Percentiles rank a stretch among this genome's conserved stretches.
Evolutionary conservation across 805 yeast species (phyloP).

Genomic region (Pichia rugopelliculosa): DNA sequence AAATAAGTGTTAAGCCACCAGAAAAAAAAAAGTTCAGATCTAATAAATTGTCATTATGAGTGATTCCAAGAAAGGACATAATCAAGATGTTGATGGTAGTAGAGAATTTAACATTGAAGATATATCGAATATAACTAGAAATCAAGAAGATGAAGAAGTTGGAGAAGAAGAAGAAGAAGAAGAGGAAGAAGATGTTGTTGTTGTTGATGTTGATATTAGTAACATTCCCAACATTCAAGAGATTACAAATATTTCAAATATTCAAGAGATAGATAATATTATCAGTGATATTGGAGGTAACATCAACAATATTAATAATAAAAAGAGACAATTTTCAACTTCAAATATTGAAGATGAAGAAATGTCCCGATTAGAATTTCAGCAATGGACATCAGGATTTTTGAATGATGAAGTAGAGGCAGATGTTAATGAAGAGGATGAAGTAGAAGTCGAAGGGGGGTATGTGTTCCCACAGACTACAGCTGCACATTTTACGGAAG

Average conservation of each 20-base stretch:
- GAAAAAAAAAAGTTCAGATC: neutral
- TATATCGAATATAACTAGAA: neutral
- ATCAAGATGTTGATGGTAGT: neutral
- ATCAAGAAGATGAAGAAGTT: neutral
- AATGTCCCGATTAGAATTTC: constrained; percentile 40
- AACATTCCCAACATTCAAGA: neutral
- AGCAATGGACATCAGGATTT: constrained; percentile 47
- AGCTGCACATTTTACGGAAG: constrained; percentile 10
- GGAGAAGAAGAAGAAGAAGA: neutral
- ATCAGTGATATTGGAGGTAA: neutral
- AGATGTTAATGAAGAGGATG: constrained; percentile 11
- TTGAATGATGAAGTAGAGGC: constrained; percentile 32
- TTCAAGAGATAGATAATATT: constrained; percentile 1
- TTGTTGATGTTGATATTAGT: neutral
- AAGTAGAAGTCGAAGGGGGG: constrained; percentile 3
- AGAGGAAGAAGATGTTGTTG: neutral
- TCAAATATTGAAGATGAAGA: constrained; percentile 32
- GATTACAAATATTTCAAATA: neutral
- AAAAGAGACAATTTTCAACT: constrained; percentile 23
- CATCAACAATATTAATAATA: neutral
- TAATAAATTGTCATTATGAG: neutral
- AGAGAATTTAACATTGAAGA: neutral
- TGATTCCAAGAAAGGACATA: neutral
- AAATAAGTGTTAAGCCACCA: neutral
- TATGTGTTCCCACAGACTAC: constrained; percentile 11